phyloP scores from a whole-genome alignment of 805 yeast genomes.

The Kazachstania africana region DNA sequence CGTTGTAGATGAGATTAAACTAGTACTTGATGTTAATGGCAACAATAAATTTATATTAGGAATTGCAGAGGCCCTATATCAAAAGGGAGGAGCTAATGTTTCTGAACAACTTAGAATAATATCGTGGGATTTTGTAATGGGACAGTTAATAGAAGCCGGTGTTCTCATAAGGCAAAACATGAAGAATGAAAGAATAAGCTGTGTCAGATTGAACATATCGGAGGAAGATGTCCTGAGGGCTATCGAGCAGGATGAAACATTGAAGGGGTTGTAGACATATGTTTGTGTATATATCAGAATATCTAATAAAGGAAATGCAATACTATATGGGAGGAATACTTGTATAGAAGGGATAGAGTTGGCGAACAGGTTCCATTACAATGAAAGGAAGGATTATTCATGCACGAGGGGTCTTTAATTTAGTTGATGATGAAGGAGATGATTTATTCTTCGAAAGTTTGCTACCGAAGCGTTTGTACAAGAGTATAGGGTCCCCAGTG shows the following conservation, averaged over 20 bases:
- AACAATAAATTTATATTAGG: slow-evolving; percentile 20
- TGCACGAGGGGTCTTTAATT: too few relatives aligned
- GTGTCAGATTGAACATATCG: slow-evolving; percentile 55
- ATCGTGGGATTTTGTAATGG: slow-evolving; percentile 39
- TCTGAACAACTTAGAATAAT: slow-evolving; percentile 38
- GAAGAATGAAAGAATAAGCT: slow-evolving; percentile 54
- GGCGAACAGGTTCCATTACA: too few relatives aligned
- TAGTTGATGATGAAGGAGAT: too few relatives aligned
- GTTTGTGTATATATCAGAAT: too few relatives aligned
- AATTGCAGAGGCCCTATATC: slow-evolving; percentile 25
- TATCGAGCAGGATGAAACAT: slow-evolving; percentile 42
- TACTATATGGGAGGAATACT: too few relatives aligned
- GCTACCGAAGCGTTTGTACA: slow-evolving; percentile 42
- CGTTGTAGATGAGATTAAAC: slow-evolving; percentile 63
- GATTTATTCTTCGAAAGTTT: too few relatives aligned
- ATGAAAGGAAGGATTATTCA: too few relatives aligned
- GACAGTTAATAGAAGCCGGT: slow-evolving; percentile 72
- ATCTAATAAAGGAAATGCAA: neutral
- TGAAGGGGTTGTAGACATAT: slow-evolving; percentile 27
- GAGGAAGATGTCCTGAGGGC: slow-evolving; percentile 57
- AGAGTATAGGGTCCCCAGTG: slow-evolving; percentile 81
- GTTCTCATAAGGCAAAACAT: slow-evolving; percentile 55
- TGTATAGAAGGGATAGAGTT: too few relatives aligned
- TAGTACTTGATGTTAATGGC: slow-evolving; percentile 34
- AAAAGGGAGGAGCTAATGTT: slow-evolving; percentile 19